These are phyloP conservation scores for Penicillium occitanis DNA, from an alignment of 2,329 filamentous ascomycete species.

Conservation along the genomic window DNA sequence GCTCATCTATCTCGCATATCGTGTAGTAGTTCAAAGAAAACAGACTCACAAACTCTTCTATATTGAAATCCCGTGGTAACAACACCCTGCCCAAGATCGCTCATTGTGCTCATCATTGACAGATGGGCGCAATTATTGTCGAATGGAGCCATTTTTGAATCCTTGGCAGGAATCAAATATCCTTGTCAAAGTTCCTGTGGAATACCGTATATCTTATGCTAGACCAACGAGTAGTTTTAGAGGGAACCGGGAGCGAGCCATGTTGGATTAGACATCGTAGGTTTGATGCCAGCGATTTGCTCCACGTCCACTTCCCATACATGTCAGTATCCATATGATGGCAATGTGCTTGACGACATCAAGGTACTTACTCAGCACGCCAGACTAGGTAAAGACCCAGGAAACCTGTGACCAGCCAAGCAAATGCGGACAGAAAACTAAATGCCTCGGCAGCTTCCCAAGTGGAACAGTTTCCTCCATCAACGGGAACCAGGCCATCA, in stretches of 20 bases:
- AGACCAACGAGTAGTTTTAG: background rate
- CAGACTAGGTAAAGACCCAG: conserved; percentile 18
- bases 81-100: background rate
- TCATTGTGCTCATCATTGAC: background rate
- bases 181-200: background rate
- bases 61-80: background rate
- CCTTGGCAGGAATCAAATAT: background rate
- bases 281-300: background rate
- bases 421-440: conserved; percentile 66
- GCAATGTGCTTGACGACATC: background rate
- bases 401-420: conserved; percentile 56
- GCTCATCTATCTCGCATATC: background rate
- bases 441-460: conserved; percentile 73
- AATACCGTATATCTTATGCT: background rate
- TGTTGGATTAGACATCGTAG: background rate
- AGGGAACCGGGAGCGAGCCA: background rate
- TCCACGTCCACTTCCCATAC: background rate
- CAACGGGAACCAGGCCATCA: conserved; percentile 58
- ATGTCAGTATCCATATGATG: background rate
- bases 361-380: conserved; percentile 19
- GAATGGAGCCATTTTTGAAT: background rate
- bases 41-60: background rate
- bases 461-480: conserved; percentile 58
- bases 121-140: background rate
- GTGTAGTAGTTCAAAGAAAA: background rate